Conservation (phyloP, 2,329 filamentous ascomycete genomes). For the Apiospora koreana region DNA sequence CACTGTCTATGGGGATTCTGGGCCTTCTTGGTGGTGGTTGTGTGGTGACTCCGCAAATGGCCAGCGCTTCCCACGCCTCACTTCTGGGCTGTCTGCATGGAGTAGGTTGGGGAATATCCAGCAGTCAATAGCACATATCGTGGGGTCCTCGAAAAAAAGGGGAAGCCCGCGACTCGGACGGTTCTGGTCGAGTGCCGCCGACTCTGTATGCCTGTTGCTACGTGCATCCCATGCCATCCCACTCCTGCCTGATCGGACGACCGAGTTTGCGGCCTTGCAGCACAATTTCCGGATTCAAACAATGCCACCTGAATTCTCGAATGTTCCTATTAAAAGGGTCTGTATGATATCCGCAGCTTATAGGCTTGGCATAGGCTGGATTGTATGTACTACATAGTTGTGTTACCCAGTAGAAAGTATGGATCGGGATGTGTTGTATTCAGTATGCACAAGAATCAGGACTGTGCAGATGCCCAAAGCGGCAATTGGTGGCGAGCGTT, state of each 20-base stretch:
- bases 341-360: background rate
- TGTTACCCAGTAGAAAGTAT: background rate
- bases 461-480: background rate
- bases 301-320: background rate
- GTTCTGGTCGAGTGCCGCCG: background rate
- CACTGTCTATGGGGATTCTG: background rate
- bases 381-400: background rate
- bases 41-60: background rate
- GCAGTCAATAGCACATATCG: background rate
- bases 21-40: too few species aligned
- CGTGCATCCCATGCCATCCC: too few species aligned
- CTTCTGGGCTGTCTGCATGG: background rate
- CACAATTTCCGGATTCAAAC: background rate
- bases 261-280: background rate
- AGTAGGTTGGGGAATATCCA: constrained; percentile 4
- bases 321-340: background rate
- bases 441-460: constrained; percentile 3
- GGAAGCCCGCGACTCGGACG: background rate
- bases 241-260: background rate
- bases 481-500: background rate
- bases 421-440: background rate
- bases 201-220: too few species aligned
- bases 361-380: background rate
- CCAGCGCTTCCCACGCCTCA: background rate
- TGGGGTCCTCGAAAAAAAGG: background rate